Base-by-base conservation (phyloP, 331 rosid species). In the Saraca asoca region DNA sequence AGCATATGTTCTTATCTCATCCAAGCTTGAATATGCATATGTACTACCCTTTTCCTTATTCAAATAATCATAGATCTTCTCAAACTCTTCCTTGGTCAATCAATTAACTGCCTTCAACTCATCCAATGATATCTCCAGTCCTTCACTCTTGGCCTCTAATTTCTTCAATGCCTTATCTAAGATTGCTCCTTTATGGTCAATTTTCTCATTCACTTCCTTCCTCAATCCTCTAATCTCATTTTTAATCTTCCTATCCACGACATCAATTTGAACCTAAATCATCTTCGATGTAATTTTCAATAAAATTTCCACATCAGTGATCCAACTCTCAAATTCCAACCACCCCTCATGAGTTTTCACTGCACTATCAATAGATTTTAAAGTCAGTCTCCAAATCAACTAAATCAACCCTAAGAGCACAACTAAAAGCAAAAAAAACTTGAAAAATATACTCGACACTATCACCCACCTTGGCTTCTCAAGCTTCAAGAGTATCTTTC, bases 261-360 rank as follows among this genome's bases (percentile, higher is more conserved):
- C 89, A 49, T 90, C 97, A 5, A 94, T 92, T 44, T 88, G 96
- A 56, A 88, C 83, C 80, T 90, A 95, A 13, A 85, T 75, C 97
- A 86, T 85, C 79, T 69, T 84, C 0, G 85, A 43, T 1, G 88
- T 85, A 13, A 67, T 82, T 75, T 90, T 94, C 60, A 94, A 41
- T 43, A 82, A 63, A 2, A 81, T 64, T 13, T 94, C 97, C 33
- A 90, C 74, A 29, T 88, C 97, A 2, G 89, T 84, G 61, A 94
- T 83, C 63, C 95, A 49, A 0, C 91, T 88, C 78, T 94, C 97
- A 12, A 90, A 64, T 43, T 90, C 91, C 29, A 87, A 57, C 29
- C 74, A 75, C 15, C 84, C 97, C 10, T 76, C 46, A 3, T 76
- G 74, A 6, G 75, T 66, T 0, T 66, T 82, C 0, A 11, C 81